Percentiles rank a stretch among this genome's conserved stretches.
These are phyloP conservation scores for Halophytophthora batemanensis DNA, from an alignment of 352 stramenopile species.

Conservation along the genomic window DNA sequence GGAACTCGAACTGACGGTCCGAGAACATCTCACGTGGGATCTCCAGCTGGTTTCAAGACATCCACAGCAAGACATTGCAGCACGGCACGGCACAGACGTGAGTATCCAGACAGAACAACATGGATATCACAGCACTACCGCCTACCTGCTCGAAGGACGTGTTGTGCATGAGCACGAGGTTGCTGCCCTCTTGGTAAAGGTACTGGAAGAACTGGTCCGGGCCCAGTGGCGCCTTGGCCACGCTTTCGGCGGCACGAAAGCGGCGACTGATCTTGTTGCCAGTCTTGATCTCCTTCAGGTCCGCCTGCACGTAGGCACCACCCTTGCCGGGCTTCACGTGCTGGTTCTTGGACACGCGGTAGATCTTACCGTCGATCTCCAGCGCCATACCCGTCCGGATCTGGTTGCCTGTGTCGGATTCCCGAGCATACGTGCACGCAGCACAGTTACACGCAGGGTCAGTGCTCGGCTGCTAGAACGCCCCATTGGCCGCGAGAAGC, in stretches of 20 bases:
- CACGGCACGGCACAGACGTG: not conserved
- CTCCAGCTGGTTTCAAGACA: constrained; percentile 48
- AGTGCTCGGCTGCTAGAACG: constrained; percentile 1
- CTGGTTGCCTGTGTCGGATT: constrained; percentile 52
- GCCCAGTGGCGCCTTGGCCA: constrained; percentile 73
- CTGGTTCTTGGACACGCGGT: constrained; percentile 81
- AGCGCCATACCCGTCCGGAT: constrained; percentile 79
- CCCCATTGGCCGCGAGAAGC: not conserved
- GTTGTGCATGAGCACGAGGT: constrained; percentile 85
- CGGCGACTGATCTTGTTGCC: constrained; percentile 80
- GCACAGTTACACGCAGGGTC: not conserved
- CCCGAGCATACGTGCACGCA: not conserved
- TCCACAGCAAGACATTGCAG: not conserved
- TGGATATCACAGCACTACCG: not conserved
- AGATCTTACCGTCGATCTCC: constrained; percentile 82
- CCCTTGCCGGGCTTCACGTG: constrained; percentile 85
- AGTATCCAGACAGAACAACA: not conserved
- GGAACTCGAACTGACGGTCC: constrained; percentile 69
- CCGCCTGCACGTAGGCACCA: constrained; percentile 75
- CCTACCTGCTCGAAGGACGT: constrained; percentile 75
- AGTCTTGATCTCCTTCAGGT: constrained; percentile 87
- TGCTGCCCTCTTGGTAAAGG: constrained; percentile 74
- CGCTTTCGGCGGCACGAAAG: constrained; percentile 76
- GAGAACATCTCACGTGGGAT: constrained; percentile 67
- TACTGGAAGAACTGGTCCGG: constrained; percentile 80